A percentile compares a stretch with the other conserved stretches of the same genome.
These are phyloP conservation scores for Coemansia brasiliensis DNA, from an alignment of 192 early-diverging fungal species.

Conservation along the genomic window DNA sequence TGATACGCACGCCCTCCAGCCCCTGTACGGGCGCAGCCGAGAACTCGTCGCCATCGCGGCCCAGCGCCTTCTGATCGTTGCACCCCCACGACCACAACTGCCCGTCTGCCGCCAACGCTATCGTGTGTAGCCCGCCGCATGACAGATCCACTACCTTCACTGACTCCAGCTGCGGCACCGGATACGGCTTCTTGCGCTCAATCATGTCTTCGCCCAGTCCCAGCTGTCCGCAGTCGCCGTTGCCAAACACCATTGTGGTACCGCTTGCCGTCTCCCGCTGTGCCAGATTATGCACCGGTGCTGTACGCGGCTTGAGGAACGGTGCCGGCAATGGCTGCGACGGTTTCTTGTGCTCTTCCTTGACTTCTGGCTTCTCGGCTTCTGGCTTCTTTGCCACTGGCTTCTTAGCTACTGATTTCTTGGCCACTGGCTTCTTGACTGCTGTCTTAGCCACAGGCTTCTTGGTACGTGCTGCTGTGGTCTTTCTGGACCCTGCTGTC, in stretches of 20 bases:
- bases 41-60: slow-evolving; percentile 62
- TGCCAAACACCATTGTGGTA: slow-evolving; percentile 79
- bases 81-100: slow-evolving; percentile 93
- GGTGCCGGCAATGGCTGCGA: slow-evolving; percentile 12
- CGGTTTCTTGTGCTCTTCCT: background rate
- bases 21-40: slow-evolving; percentile 76
- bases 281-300: slow-evolving; percentile 27
- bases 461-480: slow-evolving; percentile 8
- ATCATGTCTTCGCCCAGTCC: slow-evolving; percentile 83
- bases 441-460: slow-evolving; percentile 14
- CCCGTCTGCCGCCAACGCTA: slow-evolving; percentile 72
- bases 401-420: slow-evolving; percentile 5
- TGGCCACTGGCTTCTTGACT: background rate
- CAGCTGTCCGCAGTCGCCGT: slow-evolving; percentile 87
- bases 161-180: slow-evolving; percentile 65
- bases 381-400: background rate
- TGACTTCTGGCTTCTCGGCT: slow-evolving; percentile 1
- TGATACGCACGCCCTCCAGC: slow-evolving; percentile 70
- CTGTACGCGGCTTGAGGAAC: slow-evolving; percentile 44
- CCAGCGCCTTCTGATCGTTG: slow-evolving; percentile 91
- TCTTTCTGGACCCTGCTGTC: slow-evolving; percentile 14
- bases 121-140: slow-evolving; percentile 86
- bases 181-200: slow-evolving; percentile 76
- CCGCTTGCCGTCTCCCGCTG: slow-evolving; percentile 18
- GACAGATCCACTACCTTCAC: slow-evolving; percentile 74